These are phyloP conservation scores for Boletellus ananiceps DNA, from an alignment of 768 basidiomycete genomes.

Conservation along the genomic window DNA sequence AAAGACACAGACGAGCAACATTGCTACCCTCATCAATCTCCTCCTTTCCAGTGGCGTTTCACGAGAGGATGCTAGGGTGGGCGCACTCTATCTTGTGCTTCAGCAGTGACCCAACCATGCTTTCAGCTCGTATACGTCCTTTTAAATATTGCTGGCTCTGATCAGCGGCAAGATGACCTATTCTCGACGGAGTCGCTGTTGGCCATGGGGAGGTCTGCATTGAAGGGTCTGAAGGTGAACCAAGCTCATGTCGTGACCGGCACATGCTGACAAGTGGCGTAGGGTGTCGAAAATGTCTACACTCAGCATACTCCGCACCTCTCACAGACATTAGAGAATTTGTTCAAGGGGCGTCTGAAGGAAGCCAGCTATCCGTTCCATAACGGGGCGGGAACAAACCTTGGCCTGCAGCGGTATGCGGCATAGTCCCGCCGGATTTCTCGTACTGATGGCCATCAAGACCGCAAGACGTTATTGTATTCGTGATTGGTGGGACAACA, in stretches of 20 bases:
- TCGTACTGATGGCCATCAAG: conserved; percentile 37
- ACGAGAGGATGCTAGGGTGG: conserved; percentile 69
- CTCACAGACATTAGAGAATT: conserved; percentile 83
- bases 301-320: conserved; percentile 95
- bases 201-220: conserved; percentile 87
- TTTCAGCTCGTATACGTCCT: conserved; percentile 86
- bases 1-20: conserved; percentile 78
- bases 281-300: conserved; percentile 99
- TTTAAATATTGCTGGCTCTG: conserved; percentile 88
- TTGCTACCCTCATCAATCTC: conserved; percentile 71
- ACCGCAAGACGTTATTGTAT: conserved; percentile 93
- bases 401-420: conserved; percentile 64
- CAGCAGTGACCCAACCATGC: conserved; percentile 10
- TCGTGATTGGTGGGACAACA: conserved; percentile 94
- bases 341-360: conserved; percentile 80
- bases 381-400: conserved; percentile 63
- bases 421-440: background rate
- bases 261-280: conserved; percentile 8
- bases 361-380: conserved; percentile 91
- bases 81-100: conserved; percentile 4
- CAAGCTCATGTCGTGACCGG: background rate
- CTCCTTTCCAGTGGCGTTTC: conserved; percentile 72
- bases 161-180: conserved; percentile 95
- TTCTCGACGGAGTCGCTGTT: conserved; percentile 94
- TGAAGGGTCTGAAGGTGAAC: conserved; percentile 89